Percentiles rank a stretch among this genome's conserved stretches.
Conservation (phyloP, 768 basidiomycete genomes). For the Russula earlei region DNA sequence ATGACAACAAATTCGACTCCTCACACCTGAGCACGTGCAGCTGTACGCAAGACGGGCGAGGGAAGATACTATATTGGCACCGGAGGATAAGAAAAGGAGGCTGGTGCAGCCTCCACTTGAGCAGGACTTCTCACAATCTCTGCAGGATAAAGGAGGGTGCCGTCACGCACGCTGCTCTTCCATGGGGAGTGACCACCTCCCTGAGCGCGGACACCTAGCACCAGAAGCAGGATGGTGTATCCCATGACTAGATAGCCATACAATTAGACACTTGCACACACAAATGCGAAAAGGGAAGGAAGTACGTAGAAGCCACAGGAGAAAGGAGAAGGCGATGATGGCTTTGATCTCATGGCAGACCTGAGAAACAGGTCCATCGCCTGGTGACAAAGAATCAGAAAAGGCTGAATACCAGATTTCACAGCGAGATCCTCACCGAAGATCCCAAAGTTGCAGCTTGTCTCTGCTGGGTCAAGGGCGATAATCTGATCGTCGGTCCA, state of each 20-base stretch:
- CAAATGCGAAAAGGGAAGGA: not conserved
- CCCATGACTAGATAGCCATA: conserved; percentile 25
- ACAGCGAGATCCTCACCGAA: not conserved
- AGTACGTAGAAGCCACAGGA: conserved; percentile 30
- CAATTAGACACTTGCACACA: not conserved
- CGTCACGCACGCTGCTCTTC: conserved; percentile 28
- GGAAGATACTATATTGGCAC: not conserved
- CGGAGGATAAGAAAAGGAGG: not conserved
- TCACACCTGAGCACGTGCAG: not conserved
- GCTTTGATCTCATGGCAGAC: conserved; percentile 27
- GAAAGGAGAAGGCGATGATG: conserved; percentile 30
- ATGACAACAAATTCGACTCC: not conserved
- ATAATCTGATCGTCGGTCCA: not conserved
- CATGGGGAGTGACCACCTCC: conserved; percentile 27
- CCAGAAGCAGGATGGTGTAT: conserved; percentile 25
- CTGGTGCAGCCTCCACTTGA: not conserved
- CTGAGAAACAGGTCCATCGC: not conserved
- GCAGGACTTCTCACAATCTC: not conserved
- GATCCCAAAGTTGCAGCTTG: conserved; percentile 17
- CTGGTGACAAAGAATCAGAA: not conserved
- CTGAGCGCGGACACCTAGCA: conserved; percentile 24
- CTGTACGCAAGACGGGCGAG: not conserved
- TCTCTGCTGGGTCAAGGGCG: not conserved
- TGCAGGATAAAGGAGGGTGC: conserved; percentile 12
- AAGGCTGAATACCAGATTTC: not conserved